phyloP scores from a whole-genome alignment of 768 basidiomycete species.

The Russula sp. region DNA sequence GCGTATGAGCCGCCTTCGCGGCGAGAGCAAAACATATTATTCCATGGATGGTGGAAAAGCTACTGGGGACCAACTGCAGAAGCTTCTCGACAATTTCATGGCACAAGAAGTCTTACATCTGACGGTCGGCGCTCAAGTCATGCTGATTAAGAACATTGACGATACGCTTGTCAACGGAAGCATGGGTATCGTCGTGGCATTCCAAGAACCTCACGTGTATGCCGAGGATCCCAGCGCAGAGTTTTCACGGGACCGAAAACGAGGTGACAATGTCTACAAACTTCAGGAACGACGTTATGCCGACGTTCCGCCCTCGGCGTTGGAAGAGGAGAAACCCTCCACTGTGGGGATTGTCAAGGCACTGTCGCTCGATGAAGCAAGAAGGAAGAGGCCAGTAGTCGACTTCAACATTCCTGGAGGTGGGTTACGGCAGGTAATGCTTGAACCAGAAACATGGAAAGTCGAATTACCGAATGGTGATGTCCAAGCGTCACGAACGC shows the following conservation, averaged over 20 bases:
- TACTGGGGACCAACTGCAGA: constrained; percentile 55
- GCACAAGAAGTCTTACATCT: constrained; percentile 63
- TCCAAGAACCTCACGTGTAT: constrained; percentile 44
- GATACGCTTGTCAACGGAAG: constrained; percentile 91
- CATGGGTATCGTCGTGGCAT: constrained; percentile 78
- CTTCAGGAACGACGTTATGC: neutral
- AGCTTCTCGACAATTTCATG: constrained; percentile 87
- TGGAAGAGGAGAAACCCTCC: neutral
- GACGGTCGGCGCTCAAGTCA: constrained; percentile 80
- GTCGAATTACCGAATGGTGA: constrained; percentile 84
- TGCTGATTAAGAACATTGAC: constrained; percentile 93
- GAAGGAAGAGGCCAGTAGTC: constrained; percentile 56
- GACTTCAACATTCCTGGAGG: constrained; percentile 63
- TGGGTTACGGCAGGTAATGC: constrained; percentile 43
- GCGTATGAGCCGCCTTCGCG: constrained; percentile 56
- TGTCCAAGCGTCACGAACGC: constrained; percentile 66
- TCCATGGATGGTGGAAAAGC: constrained; percentile 57
- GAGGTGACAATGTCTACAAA: neutral
- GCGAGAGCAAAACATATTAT: constrained; percentile 44
- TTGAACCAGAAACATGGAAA: constrained; percentile 75
- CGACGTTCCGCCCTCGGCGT: neutral
- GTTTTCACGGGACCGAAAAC: neutral
- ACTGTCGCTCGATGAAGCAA: constrained; percentile 5
- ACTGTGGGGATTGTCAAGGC: constrained; percentile 6
- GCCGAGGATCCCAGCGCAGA: constrained; percentile 13